A percentile compares a stretch with the other conserved stretches of the same genome.
These are phyloP conservation scores for Fonsecaea pugnacius DNA, from an alignment of 2,329 filamentous ascomycete genomes.

Conservation along the genomic window DNA sequence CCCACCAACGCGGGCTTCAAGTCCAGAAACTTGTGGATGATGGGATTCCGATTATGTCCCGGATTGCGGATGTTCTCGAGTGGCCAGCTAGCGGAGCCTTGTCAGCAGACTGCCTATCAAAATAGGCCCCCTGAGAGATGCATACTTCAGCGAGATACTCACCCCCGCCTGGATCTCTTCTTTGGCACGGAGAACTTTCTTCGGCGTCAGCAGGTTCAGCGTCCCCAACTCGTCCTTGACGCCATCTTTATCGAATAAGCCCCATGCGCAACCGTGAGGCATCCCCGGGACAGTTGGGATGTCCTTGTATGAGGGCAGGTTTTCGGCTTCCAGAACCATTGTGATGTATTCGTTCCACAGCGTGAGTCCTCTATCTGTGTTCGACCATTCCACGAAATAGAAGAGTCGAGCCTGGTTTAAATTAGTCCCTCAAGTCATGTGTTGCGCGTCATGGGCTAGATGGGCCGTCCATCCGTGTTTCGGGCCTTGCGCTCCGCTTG, in stretches of 20 bases:
- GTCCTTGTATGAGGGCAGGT: slow-evolving; percentile 44
- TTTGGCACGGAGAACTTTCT: slow-evolving; percentile 55
- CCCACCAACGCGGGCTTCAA: slow-evolving; percentile 34
- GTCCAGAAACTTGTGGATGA: slow-evolving; percentile 59
- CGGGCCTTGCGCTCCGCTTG: no score
- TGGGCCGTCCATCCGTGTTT: no score
- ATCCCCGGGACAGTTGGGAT: slow-evolving; percentile 59
- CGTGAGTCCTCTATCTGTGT: no score
- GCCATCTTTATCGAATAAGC: slow-evolving; percentile 51
- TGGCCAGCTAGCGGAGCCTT: slow-evolving; percentile 45
- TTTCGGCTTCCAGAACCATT: no score
- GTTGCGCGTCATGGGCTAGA: no score
- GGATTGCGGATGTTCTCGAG: slow-evolving; percentile 58
- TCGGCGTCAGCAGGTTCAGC: slow-evolving; percentile 61
- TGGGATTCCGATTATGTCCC: slow-evolving; percentile 54
- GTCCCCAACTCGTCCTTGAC: slow-evolving; percentile 52
- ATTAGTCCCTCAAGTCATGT: no score
- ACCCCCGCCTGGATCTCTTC: slow-evolving; percentile 61
- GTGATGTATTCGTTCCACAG: no score
- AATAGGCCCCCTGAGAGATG: no score
- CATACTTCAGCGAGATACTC: slow-evolving; percentile 55
- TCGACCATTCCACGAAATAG: no score
- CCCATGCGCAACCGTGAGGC: slow-evolving; percentile 65
- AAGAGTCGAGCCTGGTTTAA: no score
- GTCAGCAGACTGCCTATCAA: no score